Conservation (phyloP, 768 basidiomycete species). For the Hygrocybe punicea region DNA sequence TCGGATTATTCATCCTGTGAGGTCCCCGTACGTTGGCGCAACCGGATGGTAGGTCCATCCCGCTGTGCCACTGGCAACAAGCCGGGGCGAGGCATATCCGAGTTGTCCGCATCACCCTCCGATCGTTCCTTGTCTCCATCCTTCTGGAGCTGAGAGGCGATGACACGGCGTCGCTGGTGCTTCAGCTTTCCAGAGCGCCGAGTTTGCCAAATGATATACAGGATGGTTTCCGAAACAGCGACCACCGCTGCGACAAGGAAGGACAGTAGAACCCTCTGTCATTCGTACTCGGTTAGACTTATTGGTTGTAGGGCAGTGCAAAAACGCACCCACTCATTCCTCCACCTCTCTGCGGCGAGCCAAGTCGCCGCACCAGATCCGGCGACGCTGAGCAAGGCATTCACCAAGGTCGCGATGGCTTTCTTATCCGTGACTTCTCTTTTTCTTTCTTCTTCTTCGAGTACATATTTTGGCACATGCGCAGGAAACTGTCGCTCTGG, state of each 20-base stretch:
- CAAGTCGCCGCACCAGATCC: constrained; percentile 66
- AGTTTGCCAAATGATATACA: constrained; percentile 74
- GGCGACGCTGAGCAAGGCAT: constrained; percentile 65
- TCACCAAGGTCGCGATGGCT: constrained; percentile 65
- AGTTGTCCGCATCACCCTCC: neutral
- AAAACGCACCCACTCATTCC: constrained; percentile 68
- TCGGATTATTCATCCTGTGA: neutral
- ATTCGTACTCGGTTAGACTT: constrained; percentile 5
- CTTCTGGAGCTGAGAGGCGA: constrained; percentile 36
- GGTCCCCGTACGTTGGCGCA: neutral
- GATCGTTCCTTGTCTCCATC: constrained; percentile 22
- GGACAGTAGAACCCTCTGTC: constrained; percentile 58
- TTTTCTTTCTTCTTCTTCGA: constrained; percentile 46
- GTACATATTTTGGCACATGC: constrained; percentile 45
- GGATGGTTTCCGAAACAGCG: constrained; percentile 62
- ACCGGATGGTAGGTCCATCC: neutral
- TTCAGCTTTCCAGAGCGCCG: constrained; percentile 31
- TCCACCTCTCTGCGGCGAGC: constrained; percentile 71
- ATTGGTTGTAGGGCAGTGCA: neutral
- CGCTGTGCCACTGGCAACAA: neutral
- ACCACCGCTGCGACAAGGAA: constrained; percentile 61
- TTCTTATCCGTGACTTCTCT: constrained; percentile 54
- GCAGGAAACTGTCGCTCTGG: constrained; percentile 67
- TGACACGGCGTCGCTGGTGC: constrained; percentile 17
- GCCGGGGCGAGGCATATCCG: neutral